Base-by-base conservation (phyloP, 208 protist species). In the Trypanosoma boissoni region DNA sequence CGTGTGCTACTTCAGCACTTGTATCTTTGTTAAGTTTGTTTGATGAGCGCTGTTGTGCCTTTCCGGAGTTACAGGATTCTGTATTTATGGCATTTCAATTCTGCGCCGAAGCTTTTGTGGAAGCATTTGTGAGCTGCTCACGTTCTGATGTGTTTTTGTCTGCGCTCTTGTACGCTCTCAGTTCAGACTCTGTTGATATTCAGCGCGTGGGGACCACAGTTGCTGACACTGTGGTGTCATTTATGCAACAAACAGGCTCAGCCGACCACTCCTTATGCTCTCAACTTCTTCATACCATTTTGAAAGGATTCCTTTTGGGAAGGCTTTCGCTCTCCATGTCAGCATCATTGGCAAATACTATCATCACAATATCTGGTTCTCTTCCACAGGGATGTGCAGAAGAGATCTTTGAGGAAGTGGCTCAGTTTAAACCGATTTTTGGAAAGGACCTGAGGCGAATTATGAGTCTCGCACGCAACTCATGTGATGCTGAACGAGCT, bases 151-250 rank as follows among this genome's bases (percentile, higher is more conserved):
- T 71, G 0, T 88, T 94, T 62, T 50, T 89, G 28, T 72, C 73
- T 2, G 79, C 81, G 24, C 79, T 88, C 20, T 63, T 84, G n/a
- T 92, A 87, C 48, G 73, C 82, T 1, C 68, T 94, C 2, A 72
- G 74, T 36, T 73, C 58, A 26, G 75, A 80, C 10, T 57, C 71
- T 0, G 52, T 65, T 5, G 72, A 67, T 52, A 72, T 81, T 28
- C 88, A 92, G 50, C 84, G 81, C 26, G 64, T 72, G 28, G 88
- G 88, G 39, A 74, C 79, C 18, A 71, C 68, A 34, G 68, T 93
- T 8, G 64, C 74, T 8, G 57, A 71, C 1, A 68, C 37, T 29
- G 78, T 88, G 9, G 74, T 72, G 27, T 34, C 67, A 9, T 88
- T 69, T 48, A 37, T 87, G 41, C 26, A 61, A 23, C 44, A 57